Evolutionary conservation across 306 rosid species (phyloP), one percentile per base, ranked within the genome.

Genomic region (Sesbania bispinosa): DNA sequence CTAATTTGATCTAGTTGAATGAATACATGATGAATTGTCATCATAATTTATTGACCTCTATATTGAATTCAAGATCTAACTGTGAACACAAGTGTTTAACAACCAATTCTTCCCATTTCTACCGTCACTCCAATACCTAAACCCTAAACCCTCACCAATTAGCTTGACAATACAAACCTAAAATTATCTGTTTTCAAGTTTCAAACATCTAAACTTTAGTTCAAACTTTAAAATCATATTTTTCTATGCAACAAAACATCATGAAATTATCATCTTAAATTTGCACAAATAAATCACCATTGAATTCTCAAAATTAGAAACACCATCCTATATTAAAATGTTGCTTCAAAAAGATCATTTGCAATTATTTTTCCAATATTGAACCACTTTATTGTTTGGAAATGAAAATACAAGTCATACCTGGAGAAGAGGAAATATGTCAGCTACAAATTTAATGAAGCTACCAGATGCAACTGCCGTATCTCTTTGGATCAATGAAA

Each of bases 351-450:
- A 68, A 38, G 30, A 46, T 33, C 52, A 48, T 29, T 33, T 39
- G 27, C 24, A 29, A 74, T 33, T 79, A 19, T 52, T 39, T 74
- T 68, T 32, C 5, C 18, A n/a, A 62, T 48, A 18, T 9, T 16
- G 55, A 43, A 79, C 36, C 70, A 61, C 24, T 64, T 62, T 2
- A 23, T 21, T 33, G 29, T 72, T 76, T 57, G 53, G 43, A 64
- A 80, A 27, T 52, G 19, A 6, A 59, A 71, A 54, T 23, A 67
- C 5, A 47, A 35, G 62, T 39, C 81, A 54, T 43, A 95, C 99
- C 97, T 91, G 96, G 63, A 94, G 98, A 69, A 94, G 84, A 30
- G 97, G 99, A 85, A 89, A 95, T 80, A 95, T 91, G 81, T 90
- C 92, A 0, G 85, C 63, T 1, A 86, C 89, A 78, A 95, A 91